Conservation (phyloP, 352 stramenopile species). For the Phytophthora europaea region DNA sequence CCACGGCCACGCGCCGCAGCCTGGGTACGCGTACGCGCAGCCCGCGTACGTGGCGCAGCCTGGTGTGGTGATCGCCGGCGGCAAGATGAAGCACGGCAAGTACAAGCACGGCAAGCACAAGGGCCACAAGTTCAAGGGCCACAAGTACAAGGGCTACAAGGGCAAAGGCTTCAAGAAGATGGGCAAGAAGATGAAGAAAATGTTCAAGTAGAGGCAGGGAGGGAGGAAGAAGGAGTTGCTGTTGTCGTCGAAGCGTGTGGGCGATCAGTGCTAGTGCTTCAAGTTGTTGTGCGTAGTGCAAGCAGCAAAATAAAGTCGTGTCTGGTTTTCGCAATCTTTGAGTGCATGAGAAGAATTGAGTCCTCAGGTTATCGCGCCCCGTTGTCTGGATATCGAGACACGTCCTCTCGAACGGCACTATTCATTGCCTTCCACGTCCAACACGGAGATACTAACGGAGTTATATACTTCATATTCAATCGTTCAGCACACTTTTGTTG, state of each 20-base stretch:
- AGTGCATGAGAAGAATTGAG: no score
- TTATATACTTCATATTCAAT: no score
- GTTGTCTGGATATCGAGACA: no score
- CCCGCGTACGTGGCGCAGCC: constrained; percentile 50
- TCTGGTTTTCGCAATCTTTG: not conserved
- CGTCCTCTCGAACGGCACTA: no score
- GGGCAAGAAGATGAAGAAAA: constrained; percentile 60
- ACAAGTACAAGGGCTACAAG: constrained; percentile 48
- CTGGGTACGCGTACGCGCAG: constrained; percentile 42
- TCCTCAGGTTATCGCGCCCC: no score
- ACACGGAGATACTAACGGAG: no score
- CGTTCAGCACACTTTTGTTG: no score
- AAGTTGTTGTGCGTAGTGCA: not conserved
- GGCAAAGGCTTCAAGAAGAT: constrained; percentile 50
- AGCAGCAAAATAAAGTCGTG: constrained; percentile 1
- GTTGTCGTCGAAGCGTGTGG: not conserved
- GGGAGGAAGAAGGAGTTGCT: not conserved
- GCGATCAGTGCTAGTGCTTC: not conserved
- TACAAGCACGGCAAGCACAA: constrained; percentile 50
- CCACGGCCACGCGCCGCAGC: constrained; percentile 40
- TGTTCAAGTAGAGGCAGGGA: constrained; percentile 43
- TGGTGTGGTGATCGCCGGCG: constrained; percentile 38
- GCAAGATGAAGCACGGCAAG: constrained; percentile 55
- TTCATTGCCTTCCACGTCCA: no score
- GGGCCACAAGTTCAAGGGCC: constrained; percentile 41